Percentiles rank a stretch among this genome's conserved stretches.
Evolutionary conservation across 441 rosid species (phyloP).

Genomic region (Gossypium davidsonii): DNA sequence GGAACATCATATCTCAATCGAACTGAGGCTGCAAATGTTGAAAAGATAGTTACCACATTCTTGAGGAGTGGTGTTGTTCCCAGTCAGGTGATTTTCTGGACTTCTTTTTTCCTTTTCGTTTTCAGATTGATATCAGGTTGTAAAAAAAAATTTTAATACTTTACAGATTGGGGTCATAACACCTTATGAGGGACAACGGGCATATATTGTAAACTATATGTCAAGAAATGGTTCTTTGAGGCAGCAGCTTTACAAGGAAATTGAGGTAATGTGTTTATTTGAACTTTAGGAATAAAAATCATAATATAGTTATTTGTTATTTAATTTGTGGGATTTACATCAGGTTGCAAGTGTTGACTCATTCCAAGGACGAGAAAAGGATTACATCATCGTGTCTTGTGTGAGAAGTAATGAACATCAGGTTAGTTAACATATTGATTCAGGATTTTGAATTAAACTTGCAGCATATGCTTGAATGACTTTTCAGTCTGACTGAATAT

Average conservation of each 20-base stretch:
- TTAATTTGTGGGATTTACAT: conserved; percentile 21
- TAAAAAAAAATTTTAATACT: background rate
- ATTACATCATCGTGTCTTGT: conserved; percentile 95
- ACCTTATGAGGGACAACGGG: conserved; percentile 98
- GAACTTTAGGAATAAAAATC: background rate
- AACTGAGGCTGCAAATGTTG: conserved; percentile 99
- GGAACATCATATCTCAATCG: conserved; percentile 98
- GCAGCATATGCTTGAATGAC: background rate
- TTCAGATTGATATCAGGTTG: conserved; percentile 9
- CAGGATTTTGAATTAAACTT: background rate
- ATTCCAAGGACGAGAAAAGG: conserved; percentile 99
- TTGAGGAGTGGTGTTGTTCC: conserved; percentile 97
- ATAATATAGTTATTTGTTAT: conserved; percentile 13
- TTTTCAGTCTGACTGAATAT: background rate
- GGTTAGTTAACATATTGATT: conserved; percentile 38
- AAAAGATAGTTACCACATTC: conserved; percentile 96
- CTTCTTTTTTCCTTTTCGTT: background rate
- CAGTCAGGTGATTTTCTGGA: conserved; percentile 51
- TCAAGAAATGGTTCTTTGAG: conserved; percentile 95
- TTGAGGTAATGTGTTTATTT: conserved; percentile 58
- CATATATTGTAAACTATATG: conserved; percentile 97
- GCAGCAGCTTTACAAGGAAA: conserved; percentile 97
- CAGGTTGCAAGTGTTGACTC: conserved; percentile 99
- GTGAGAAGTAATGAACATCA: conserved; percentile 99
- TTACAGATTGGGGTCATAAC: conserved; percentile 95